Evolutionary conservation across 202 grass and related monocot genomes (phyloP).

Genomic region (Zizania palustris): DNA sequence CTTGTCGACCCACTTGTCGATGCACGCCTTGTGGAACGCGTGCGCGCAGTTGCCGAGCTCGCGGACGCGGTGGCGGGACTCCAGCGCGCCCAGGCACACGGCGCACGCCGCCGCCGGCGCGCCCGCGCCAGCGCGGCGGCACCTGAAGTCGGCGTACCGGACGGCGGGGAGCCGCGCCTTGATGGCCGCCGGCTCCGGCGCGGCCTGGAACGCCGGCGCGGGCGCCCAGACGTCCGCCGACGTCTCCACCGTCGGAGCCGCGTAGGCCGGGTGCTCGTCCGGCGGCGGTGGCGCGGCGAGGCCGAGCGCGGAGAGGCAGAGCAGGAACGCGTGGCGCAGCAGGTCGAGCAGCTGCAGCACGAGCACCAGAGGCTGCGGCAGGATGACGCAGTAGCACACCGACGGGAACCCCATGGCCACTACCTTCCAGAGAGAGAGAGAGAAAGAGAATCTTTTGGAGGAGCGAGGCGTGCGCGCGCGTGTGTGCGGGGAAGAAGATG

Average conservation of each 20-base stretch:
- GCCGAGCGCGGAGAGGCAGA: slow-evolving; percentile 67
- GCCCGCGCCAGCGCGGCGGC: not conserved
- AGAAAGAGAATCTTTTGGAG: not conserved
- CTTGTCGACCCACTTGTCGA: slow-evolving; percentile 95
- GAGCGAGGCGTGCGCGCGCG: not conserved
- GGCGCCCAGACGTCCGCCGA: not conserved
- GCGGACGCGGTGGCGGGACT: slow-evolving; percentile 61
- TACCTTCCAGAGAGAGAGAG: not conserved
- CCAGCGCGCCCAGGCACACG: slow-evolving; percentile 71
- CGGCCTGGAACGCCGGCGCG: not conserved
- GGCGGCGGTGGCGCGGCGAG: slow-evolving; percentile 40
- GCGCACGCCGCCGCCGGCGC: slow-evolving; percentile 40
- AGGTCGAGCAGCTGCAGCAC: slow-evolving; percentile 72
- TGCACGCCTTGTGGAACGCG: slow-evolving; percentile 83
- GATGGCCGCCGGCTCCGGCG: slow-evolving; percentile 40
- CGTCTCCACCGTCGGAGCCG: not conserved
- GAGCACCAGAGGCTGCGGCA: slow-evolving; percentile 80
- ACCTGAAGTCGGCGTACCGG: slow-evolving; percentile 51
- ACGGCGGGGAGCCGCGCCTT: slow-evolving; percentile 69
- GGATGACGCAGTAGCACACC: slow-evolving; percentile 73
- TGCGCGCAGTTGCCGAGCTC: slow-evolving; percentile 79
- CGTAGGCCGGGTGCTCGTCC: slow-evolving; percentile 53
- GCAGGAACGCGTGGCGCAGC: slow-evolving; percentile 57
- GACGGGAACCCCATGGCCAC: slow-evolving; percentile 77
- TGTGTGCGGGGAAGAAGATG: not conserved